Base-by-base conservation (phyloP, 805 yeast genomes). In the Candida orba region DNA sequence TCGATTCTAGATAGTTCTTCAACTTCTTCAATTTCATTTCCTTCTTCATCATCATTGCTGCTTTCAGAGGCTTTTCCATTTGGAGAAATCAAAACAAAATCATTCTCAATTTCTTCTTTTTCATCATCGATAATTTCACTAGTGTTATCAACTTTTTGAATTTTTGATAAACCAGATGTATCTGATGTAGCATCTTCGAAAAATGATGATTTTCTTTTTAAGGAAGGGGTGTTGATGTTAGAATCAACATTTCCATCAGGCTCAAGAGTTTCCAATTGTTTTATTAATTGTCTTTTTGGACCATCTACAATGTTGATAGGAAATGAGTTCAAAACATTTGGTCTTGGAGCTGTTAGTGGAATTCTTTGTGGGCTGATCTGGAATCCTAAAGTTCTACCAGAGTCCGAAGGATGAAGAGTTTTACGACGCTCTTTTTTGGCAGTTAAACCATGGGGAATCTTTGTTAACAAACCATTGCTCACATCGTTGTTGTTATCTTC, bases 401-500 rank as follows among this genome's bases (percentile, higher is more conserved):
- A 25, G 27, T 20, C 27, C 20, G 34, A 47, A 22, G 47, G 42
- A 37, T 52, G 55, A 37, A 46, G 52, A 35, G 58, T 56, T 42
- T 50, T 53, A 38, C 62, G 62, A 43, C 62, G 62, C 36, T 52
- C 54, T 42, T 48, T 51, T 45, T 58, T 58, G 2, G 58, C 58
- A 9, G 60, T 54, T 32, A 75, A 54, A 0, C 79, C 79, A 52
- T 75, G 79, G 2, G 76, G 75, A 40, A 68, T 66, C 49, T 58
- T 65, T 22, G 54, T 56, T 22, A 58, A 17, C 9, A 41, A 45
- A 13, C 50, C 52, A 12, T 46, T 50, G 13, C 46, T 47, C 8
- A 8, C 4, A 13, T 37, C 23, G 8, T 22, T 14, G 8, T 22
- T 14, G 20, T 33, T 40, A 20, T 49, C 52, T 35, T 52, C 45